Conservation (phyloP, 768 basidiomycete species). For the Naganishia vaughanmartiniae region DNA sequence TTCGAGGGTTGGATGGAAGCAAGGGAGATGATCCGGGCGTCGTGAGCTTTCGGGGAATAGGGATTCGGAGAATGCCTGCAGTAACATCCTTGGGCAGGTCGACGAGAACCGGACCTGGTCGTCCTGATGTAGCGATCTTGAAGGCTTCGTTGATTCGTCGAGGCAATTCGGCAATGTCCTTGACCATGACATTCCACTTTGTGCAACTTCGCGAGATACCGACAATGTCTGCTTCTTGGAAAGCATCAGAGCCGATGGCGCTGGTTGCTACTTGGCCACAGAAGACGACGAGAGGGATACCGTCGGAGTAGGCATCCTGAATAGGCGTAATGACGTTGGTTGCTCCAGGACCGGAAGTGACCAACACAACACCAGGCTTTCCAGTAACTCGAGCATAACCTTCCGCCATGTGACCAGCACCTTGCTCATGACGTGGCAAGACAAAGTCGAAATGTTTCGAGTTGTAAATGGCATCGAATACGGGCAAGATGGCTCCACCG, state of each 20-base stretch:
- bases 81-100: conserved; percentile 99
- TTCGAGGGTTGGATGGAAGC: conserved; percentile 50
- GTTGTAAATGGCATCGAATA: conserved; percentile 99
- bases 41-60: conserved; percentile 80
- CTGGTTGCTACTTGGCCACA: conserved; percentile 97
- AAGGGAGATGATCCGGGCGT: conserved; percentile 69
- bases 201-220: conserved; percentile 97
- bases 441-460: conserved; percentile 92
- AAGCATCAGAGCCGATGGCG: conserved; percentile 97
- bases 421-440: conserved; percentile 94
- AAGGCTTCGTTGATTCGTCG: conserved; percentile 97
- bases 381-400: conserved; percentile 97
- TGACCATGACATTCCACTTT: conserved; percentile 99
- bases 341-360: conserved; percentile 95
- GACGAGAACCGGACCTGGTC: conserved; percentile 95
- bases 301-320: conserved; percentile 95
- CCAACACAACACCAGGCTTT: conserved; percentile 94
- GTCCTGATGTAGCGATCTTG: conserved; percentile 95
- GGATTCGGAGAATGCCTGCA: conserved; percentile 78
- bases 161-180: conserved; percentile 90
- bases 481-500: conserved; percentile 91
- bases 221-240: conserved; percentile 96
- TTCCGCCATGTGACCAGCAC: conserved; percentile 98
- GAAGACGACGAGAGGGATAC: conserved; percentile 91
- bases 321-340: conserved; percentile 97